Conservation (phyloP, 2,329 filamentous ascomycete genomes). For the Emericellopsis atlantica region DNA sequence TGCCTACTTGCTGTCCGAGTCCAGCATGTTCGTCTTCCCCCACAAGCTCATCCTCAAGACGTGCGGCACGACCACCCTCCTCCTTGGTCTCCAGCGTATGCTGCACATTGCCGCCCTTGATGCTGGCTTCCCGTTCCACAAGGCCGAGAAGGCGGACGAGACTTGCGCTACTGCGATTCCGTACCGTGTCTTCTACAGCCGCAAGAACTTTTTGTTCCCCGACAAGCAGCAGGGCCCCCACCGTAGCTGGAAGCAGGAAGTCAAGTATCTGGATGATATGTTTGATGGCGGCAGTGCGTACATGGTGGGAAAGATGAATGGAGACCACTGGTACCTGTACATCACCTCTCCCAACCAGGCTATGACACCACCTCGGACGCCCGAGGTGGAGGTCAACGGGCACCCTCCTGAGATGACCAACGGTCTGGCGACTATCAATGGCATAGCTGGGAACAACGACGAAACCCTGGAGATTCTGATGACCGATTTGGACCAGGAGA, state of each 20-base stretch:
- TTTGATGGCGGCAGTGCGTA: slow-evolving; percentile 92
- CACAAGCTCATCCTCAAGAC: slow-evolving; percentile 99
- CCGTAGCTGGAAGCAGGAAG: slow-evolving; percentile 94
- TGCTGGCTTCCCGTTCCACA: slow-evolving; percentile 79
- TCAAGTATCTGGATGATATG: slow-evolving; percentile 81
- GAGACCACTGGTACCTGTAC: slow-evolving; percentile 98
- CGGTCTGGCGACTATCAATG: slow-evolving; percentile 16
- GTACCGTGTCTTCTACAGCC: slow-evolving; percentile 95
- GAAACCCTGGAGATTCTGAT: slow-evolving; percentile 68
- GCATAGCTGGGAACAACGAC: slow-evolving; percentile 43
- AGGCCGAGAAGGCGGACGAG: slow-evolving; percentile 51
- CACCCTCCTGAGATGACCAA: slow-evolving; percentile 41
- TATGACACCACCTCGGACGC: slow-evolving; percentile 73
- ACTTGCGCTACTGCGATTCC: slow-evolving; percentile 70
- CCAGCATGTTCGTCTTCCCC: slow-evolving; percentile 99
- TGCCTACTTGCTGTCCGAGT: slow-evolving; percentile 93
- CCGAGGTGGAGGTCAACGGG: slow-evolving; percentile 33
- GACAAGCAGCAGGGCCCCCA: slow-evolving; percentile 90
- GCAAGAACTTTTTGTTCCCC: slow-evolving; percentile 96
- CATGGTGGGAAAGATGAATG: slow-evolving; percentile 99
- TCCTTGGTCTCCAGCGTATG: slow-evolving; percentile 80
- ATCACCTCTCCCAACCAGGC: slow-evolving; percentile 75
- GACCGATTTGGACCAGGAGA: slow-evolving; percentile 57
- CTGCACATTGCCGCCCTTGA: slow-evolving; percentile 81
- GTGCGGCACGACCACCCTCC: slow-evolving; percentile 88